Evolutionary conservation across 208 protist species (phyloP).

Genomic region (Crithidia thermophila): DNA sequence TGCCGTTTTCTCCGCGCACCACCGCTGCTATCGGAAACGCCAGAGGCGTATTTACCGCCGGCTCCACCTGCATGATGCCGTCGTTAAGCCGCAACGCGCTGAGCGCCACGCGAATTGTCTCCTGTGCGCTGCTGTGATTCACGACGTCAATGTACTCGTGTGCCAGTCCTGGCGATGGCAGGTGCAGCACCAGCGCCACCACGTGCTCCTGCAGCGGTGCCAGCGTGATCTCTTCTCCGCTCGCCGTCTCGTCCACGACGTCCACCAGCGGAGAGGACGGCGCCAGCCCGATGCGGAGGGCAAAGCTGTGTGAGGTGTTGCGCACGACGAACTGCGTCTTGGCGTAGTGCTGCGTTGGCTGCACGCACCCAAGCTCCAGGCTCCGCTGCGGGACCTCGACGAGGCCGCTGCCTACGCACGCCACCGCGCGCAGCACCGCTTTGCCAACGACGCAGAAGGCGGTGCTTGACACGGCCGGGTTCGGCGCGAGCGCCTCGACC

Average conservation of each 20-base stretch:
- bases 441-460: slow-evolving; percentile 53
- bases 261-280: slow-evolving; percentile 37
- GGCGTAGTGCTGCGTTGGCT: slow-evolving; percentile 33
- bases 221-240: slow-evolving; percentile 36
- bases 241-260: slow-evolving; percentile 26
- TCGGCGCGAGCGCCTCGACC: slow-evolving; percentile 64
- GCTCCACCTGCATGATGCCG: slow-evolving; percentile 30
- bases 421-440: slow-evolving; percentile 44
- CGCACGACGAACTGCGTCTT: slow-evolving; percentile 41
- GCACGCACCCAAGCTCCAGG: slow-evolving; percentile 61
- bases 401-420: slow-evolving; percentile 60
- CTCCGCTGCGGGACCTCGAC: slow-evolving; percentile 35
- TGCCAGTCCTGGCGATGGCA: slow-evolving; percentile 53
- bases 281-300: slow-evolving; percentile 41
- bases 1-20: slow-evolving; percentile 27
- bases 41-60: slow-evolving; percentile 25
- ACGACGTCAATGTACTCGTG: slow-evolving; percentile 57
- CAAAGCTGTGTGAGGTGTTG: slow-evolving; percentile 75
- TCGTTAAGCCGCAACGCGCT: slow-evolving; percentile 48
- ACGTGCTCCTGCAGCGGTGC: slow-evolving; percentile 44
- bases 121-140: slow-evolving; percentile 75
- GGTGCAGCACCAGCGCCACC: slow-evolving; percentile 51
- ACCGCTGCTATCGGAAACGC: slow-evolving; percentile 29
- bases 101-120: slow-evolving; percentile 46
- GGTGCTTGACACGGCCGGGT: slow-evolving; percentile 33